These are phyloP conservation scores for Mycena vulgaris DNA, from an alignment of 768 basidiomycete genomes.

Conservation along the genomic window DNA sequence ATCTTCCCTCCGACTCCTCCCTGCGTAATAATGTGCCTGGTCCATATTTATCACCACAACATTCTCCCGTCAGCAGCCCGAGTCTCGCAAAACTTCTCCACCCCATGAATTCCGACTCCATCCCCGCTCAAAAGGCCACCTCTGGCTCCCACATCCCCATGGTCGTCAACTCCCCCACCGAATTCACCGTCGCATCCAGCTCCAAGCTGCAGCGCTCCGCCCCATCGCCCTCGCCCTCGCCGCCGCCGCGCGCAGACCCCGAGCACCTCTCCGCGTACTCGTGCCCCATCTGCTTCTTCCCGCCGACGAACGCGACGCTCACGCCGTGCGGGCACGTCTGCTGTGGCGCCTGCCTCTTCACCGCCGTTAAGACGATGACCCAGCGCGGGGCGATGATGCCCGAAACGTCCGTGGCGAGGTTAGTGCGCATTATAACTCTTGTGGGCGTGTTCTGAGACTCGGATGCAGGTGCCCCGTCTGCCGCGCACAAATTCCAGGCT, in stretches of 20 bases:
- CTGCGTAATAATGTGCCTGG: neutral
- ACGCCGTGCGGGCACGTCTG: slow-evolving; percentile 88
- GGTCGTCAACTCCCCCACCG: slow-evolving; percentile 19
- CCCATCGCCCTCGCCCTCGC: slow-evolving; percentile 29
- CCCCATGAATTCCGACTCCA: slow-evolving; percentile 7
- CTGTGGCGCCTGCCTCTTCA: slow-evolving; percentile 84
- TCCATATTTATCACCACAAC: slow-evolving; percentile 26
- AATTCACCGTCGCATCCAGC: slow-evolving; percentile 26
- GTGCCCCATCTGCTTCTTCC: slow-evolving; percentile 86
- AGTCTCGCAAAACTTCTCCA: slow-evolving; percentile 45
- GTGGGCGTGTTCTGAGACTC: neutral
- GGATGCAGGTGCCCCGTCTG: slow-evolving; percentile 76
- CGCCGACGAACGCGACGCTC: slow-evolving; percentile 81
- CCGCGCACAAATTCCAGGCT: slow-evolving; percentile 74
- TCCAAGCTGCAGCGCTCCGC: slow-evolving; percentile 20
- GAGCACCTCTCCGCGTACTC: slow-evolving; percentile 73
- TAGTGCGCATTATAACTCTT: slow-evolving; percentile 35
- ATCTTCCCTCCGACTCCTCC: neutral
- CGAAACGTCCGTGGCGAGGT: slow-evolving; percentile 58
- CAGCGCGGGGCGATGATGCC: slow-evolving; percentile 59
- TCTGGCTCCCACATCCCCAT: slow-evolving; percentile 1
- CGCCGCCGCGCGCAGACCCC: slow-evolving; percentile 20
- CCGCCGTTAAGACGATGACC: slow-evolving; percentile 75
- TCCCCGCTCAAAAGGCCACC: neutral
- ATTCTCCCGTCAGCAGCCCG: slow-evolving; percentile 41